These are phyloP conservation scores for Xerocomellus dryophilus DNA, from an alignment of 768 basidiomycete genomes.

Conservation along the genomic window DNA sequence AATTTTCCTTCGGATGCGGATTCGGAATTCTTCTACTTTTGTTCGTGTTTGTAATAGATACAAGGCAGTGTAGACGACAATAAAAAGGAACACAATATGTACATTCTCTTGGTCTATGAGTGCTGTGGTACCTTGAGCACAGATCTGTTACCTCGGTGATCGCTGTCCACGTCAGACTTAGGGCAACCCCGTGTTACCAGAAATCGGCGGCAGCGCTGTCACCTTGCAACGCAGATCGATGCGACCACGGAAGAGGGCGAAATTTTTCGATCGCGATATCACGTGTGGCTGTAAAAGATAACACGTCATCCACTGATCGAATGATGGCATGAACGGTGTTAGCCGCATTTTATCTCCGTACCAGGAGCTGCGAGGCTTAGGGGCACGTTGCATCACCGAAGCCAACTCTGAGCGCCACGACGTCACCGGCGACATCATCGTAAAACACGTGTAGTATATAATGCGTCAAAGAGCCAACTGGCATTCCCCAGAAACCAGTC, in stretches of 20 bases:
- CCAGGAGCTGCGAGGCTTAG: background rate
- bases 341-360: slow-evolving; percentile 1
- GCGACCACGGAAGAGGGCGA: background rate
- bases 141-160: slow-evolving; percentile 6
- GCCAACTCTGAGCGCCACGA: slow-evolving; percentile 11
- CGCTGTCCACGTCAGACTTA: background rate
- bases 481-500: background rate
- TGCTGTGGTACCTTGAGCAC: background rate
- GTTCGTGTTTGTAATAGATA: slow-evolving; percentile 15
- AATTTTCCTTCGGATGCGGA: slow-evolving; percentile 2
- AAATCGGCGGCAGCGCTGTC: background rate
- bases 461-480: background rate
- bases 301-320: background rate
- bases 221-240: background rate
- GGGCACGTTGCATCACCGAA: slow-evolving; percentile 18
- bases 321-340: slow-evolving; percentile 14
- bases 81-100: slow-evolving; percentile 8
- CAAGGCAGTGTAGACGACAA: slow-evolving; percentile 17
- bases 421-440: slow-evolving; percentile 21
- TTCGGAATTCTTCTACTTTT: background rate
- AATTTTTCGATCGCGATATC: slow-evolving; percentile 6
- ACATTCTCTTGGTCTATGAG: background rate
- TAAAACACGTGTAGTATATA: slow-evolving; percentile 5
- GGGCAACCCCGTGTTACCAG: background rate
- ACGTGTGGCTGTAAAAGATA: slow-evolving; percentile 2